Conservation (phyloP, 2,329 filamentous ascomycete genomes). For the Ophiostoma sp. region DNA sequence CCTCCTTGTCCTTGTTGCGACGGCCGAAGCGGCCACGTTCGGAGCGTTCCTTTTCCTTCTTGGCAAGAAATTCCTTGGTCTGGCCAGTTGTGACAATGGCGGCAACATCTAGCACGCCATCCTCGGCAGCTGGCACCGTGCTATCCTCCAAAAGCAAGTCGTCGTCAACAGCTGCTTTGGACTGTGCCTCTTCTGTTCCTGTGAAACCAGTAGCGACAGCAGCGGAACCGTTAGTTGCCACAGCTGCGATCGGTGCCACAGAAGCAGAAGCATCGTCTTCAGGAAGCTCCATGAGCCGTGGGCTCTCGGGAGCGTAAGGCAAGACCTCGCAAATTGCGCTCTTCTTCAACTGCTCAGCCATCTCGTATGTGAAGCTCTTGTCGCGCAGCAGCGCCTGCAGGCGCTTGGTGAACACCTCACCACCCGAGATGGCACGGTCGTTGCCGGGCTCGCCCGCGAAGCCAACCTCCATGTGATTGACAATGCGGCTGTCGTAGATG, state of each 20-base stretch:
- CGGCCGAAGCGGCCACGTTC: conserved; percentile 59
- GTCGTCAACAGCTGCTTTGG: conserved; percentile 28
- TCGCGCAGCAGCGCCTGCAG: conserved; percentile 60
- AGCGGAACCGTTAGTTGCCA: conserved; percentile 30
- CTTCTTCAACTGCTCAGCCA: conserved; percentile 66
- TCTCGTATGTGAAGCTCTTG: conserved; percentile 57
- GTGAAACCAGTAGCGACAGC: conserved; percentile 27
- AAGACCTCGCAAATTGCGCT: conserved; percentile 62
- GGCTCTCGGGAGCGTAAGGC: conserved; percentile 45
- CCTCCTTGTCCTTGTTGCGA: conserved; percentile 54
- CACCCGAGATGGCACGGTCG: conserved; percentile 60
- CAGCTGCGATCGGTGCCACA: conserved; percentile 23
- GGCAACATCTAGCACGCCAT: conserved; percentile 78
- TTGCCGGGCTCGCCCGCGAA: conserved; percentile 29
- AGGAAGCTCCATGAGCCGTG: conserved; percentile 43
- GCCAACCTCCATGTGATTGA: conserved; percentile 60
- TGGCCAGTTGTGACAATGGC: conserved; percentile 76
- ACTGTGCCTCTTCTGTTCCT: conserved; percentile 27
- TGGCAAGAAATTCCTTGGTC: conserved; percentile 74
- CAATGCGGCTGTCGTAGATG: conserved; percentile 72
- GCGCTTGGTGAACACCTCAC: conserved; percentile 75
- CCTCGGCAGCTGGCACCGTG: conserved; percentile 42
- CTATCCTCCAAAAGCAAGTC: conserved; percentile 32
- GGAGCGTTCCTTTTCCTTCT: conserved; percentile 74
- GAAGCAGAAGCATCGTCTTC: conserved; percentile 6